Base-by-base conservation (phyloP, 768 basidiomycete species). In the Lactarius psammicola region DNA sequence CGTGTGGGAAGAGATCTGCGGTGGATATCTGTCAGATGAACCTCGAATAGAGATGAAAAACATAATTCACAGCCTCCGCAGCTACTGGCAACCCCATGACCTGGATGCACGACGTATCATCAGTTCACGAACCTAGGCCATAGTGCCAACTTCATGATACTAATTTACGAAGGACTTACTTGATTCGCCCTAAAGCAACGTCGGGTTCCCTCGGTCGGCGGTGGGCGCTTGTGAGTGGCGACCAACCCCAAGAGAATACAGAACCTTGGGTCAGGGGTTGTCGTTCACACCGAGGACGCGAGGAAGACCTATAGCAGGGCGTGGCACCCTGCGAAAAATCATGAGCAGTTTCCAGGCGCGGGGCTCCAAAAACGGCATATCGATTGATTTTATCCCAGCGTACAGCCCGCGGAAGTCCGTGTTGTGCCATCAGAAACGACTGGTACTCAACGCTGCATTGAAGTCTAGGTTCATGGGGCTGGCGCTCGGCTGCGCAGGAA, bases 371-470 rank as follows among this genome's bases (percentile, higher is more conserved):
- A 58, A 44, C 4, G 49, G 56, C 17, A 58, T 59, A 66, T 63
- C 61, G 56, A 58, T 66, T 30, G 56, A 44, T 58, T 62, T 30
- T 31, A 49, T 56, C 31, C 15, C 65, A 66, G 65, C 65, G 61
- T 54, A 18, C 10, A 34, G 56, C 62, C 65, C 65, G 65, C 65
- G 65, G 49, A 40, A 20, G 38, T 26, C 23, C 34, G 9, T 54
- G 38, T 31, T 44, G 56, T 49, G 49, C 56, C n/a, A 55, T 66
- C 65, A 53, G 56, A 66, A 59, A 46, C 3, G 18, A 33, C 28
- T 55, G n/a, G 6, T 3, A 30, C 11, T n/a, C n/a, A n/a, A n/a
- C n/a, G n/a, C n/a, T n/a, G n/a, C n/a, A n/a, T n/a, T n/a, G n/a
- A n/a, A n/a, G n/a, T n/a, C n/a, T n/a, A n/a, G n/a, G n/a, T n/a